Evolutionary conservation across 148 eudicot species (phyloP), one percentile per base, ranked within the genome.

Genomic region (Polygonum maritimum): DNA sequence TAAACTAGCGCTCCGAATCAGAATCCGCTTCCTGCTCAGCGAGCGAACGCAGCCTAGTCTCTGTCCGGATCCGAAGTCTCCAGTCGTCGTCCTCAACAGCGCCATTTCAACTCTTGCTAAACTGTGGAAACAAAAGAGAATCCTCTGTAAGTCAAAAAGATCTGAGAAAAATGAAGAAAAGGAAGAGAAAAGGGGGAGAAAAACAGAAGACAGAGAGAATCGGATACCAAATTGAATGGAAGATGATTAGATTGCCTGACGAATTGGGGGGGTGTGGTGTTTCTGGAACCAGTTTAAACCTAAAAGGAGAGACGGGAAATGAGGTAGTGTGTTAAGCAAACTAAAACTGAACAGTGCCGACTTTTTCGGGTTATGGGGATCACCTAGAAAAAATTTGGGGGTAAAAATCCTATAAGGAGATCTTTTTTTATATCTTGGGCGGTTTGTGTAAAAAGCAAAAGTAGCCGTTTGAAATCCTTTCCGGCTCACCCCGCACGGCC

Each of bases 11-110:
- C 77, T 82, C 5, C 85, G 77, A 39, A 78, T 74, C 7, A 85
- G 60, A 62, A 93, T 78, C 79, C 98, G 81, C 62, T 92, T 92
- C 65, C 98, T 87, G 65, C 96, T 87, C 48, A 88, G 73, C 31
- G 92, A 91, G 21, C 81, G 77, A 75, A 81, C 81, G 51, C 16
- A 69, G 10, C 83, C 89, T 3, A 74, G 54, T 33, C 83, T 67
- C 45, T 67, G 71, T 22, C 44, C 71, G 3, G 45, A 36, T 67
- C 44, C 71, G 44, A 67, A 67, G 36, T 67, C 71, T 41, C 15
- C 71, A 15, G 71, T 67, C 21, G 38, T 67, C 71, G 71, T 36
- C 71, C 71, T 67, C 71, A 67, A 16, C 71, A 67, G 18, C 45
- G 71, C 44, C 71, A 67, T 67, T 36, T 16, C 21, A 4, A 60